These are phyloP conservation scores for Naganishia cerealis DNA, from an alignment of 1,284 basidiomycete species.

Conservation along the genomic window DNA sequence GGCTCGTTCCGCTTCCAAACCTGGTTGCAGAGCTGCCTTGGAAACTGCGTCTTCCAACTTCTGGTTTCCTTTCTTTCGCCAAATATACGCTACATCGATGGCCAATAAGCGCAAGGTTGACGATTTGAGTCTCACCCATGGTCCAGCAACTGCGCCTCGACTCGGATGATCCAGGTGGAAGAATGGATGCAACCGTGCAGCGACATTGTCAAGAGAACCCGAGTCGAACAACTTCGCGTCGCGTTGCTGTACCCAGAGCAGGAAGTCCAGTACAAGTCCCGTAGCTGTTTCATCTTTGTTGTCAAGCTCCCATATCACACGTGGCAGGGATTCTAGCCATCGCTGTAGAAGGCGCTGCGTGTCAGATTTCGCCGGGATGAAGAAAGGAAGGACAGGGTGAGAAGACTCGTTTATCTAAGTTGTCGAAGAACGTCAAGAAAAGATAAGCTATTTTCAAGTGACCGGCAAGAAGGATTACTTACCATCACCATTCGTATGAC, in stretches of 20 bases:
- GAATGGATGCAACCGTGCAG: constrained; percentile 65
- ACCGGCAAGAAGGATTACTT: constrained; percentile 42
- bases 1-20: constrained; percentile 1
- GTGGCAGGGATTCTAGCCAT: constrained; percentile 67
- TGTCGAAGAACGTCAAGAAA: neutral
- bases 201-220: constrained; percentile 34
- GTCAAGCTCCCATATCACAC: constrained; percentile 78
- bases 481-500: constrained; percentile 68
- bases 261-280: constrained; percentile 58
- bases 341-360: constrained; percentile 35
- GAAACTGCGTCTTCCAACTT: constrained; percentile 7
- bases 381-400: constrained; percentile 46
- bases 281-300: constrained; percentile 60
- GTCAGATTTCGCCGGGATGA: constrained; percentile 40
- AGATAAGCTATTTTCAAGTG: neutral
- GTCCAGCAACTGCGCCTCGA: constrained; percentile 69
- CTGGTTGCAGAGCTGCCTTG: neutral
- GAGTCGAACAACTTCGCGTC: constrained; percentile 35
- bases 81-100: constrained; percentile 21
- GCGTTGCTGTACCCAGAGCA: constrained; percentile 40
- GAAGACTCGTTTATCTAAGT: constrained; percentile 43
- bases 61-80: constrained; percentile 1
- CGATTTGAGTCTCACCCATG: constrained; percentile 63
- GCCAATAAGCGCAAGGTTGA: constrained; percentile 8
- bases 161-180: constrained; percentile 71